Percentiles rank a stretch among this genome's conserved stretches.
phyloP scores from a whole-genome alignment of 23 red algal species.

The Chondrus crispus region DNA sequence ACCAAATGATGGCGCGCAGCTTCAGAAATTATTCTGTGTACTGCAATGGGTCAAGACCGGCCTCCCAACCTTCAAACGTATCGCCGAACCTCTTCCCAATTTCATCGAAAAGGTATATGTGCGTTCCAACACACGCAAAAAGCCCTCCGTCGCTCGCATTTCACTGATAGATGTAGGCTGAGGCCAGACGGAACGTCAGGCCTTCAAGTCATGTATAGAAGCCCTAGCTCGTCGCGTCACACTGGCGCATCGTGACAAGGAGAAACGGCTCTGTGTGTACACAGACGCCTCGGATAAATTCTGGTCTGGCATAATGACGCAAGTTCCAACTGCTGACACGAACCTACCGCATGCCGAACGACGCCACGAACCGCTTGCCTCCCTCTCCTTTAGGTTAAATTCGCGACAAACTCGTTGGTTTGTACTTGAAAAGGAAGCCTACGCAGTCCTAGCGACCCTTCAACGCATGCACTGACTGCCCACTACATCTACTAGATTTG shows the following conservation, averaged over 20 bases:
- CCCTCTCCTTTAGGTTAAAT: neutral
- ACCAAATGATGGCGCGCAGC: neutral
- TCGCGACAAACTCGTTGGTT: neutral
- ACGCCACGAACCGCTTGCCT: neutral
- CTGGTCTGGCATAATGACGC: neutral
- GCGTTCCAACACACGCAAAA: neutral
- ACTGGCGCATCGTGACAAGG: neutral
- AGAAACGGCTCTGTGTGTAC: neutral
- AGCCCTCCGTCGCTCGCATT: neutral
- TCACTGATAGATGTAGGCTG: neutral
- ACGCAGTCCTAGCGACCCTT: neutral
- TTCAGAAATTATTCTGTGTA: neutral
- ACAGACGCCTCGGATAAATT: neutral
- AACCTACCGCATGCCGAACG: neutral
- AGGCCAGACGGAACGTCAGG: neutral
- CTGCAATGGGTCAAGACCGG: neutral
- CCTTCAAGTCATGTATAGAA: neutral
- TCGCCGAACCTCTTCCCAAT: neutral
- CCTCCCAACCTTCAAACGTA: neutral
- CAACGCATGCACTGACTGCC: neutral
- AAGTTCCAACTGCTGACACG: neutral
- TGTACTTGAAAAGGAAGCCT: neutral
- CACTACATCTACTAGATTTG: neutral
- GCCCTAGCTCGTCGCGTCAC: neutral
- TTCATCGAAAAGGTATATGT: neutral